Evolutionary conservation across 1,139 yeast species (phyloP), one percentile per base, ranked within the genome.

Genomic region (Pichia sp.): DNA sequence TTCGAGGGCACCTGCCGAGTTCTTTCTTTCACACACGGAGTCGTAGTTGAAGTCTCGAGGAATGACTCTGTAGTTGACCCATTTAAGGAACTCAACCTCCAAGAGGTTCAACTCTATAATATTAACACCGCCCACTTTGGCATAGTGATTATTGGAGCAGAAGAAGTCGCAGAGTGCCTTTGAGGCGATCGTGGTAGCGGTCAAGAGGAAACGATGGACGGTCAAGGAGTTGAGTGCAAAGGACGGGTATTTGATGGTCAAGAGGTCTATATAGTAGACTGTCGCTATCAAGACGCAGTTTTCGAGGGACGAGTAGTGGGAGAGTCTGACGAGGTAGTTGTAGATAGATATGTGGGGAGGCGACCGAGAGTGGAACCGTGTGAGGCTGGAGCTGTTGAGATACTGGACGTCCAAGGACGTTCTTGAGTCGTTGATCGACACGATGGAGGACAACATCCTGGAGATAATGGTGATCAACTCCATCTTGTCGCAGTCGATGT

Each of bases 121-220:
- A 43, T 93, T 90, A 7, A 93, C 86, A 60, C 99, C 99, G 1
- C 99, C 99, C 19, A 93, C 98, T 67, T 88, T 87, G 10, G 98
- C 96, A 67, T 93, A 93, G 69, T 92, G 97, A 42, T 86, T 81
- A 69, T 92, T 93, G 5, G 97, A 90, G 70, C 95, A 92, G 69
- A 93, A 93, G 47, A 92, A 86, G 70, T 93, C 99, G 69, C 96
- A 95, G 63, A 93, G 77, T 2, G 96, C 95, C 69, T 93, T 93
- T 60, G 93, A 87, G 1, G 95, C 96, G 5, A 92, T 83, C 67
- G 95, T 88, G 0, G 97, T 90, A 0, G 96, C 95, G 0, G 97
- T 92, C 52, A 93, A 76, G 54, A 93, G 72, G 66, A 90, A 93
- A 57, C 99, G 78, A 70, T 93, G 99, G 4, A 92, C 97, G 0